phyloP scores from a whole-genome alignment of 169 alveolate genomes.

The Cryptosporidium meleagridis region DNA sequence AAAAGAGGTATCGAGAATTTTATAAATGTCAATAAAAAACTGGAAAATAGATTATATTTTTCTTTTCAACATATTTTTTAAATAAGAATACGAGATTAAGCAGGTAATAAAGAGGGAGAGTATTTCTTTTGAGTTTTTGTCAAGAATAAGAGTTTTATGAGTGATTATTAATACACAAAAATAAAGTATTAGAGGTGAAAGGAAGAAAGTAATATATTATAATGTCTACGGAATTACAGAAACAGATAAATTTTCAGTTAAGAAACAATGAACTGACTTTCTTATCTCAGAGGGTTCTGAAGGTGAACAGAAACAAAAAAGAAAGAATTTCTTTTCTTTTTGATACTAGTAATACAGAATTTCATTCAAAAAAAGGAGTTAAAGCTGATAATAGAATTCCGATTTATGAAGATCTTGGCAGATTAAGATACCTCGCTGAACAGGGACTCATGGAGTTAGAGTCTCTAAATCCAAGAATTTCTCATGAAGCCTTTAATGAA shows the following conservation, averaged over 20 bases:
- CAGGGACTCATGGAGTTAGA: conserved; percentile 43
- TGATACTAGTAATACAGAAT: conserved; percentile 32
- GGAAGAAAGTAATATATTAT: neutral
- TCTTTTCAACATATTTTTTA: neutral
- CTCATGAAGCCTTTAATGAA: conserved; percentile 9
- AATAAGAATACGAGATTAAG: neutral
- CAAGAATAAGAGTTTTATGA: neutral
- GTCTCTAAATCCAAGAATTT: conserved; percentile 36
- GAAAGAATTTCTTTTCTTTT: conserved; percentile 41
- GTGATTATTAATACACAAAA: neutral
- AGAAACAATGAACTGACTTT: conserved; percentile 44
- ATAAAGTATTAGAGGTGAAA: neutral
- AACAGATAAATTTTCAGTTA: conserved; percentile 17
- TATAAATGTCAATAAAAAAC: neutral
- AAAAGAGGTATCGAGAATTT: neutral
- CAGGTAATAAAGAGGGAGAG: neutral
- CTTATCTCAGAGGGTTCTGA: conserved; percentile 11
- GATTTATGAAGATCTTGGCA: conserved; percentile 25
- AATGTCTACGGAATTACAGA: conserved; percentile 65
- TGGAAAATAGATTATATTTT: conserved; percentile 7
- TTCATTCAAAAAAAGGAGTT: conserved; percentile 33
- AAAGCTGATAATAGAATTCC: conserved; percentile 25
- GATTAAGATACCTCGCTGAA: conserved; percentile 13
- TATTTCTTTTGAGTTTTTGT: neutral
- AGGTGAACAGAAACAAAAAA: conserved; percentile 2